Conservation (phyloP, 305 asterid species). For the Fraxinus paxiana region DNA sequence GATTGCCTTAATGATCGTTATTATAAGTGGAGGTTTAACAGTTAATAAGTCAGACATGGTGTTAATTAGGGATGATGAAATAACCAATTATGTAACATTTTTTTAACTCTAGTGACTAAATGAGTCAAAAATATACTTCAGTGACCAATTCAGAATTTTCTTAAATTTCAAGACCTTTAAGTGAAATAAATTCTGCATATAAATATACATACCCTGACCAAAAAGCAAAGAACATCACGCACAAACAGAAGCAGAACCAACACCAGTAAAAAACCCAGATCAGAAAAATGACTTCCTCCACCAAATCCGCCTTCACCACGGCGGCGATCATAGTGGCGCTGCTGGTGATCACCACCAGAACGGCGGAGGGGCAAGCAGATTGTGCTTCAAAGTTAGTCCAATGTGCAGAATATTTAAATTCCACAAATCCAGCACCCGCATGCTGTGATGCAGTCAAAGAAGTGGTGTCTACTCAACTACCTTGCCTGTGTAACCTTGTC, state of each 20-base stretch:
- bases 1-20: background rate
- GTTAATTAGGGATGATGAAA: background rate
- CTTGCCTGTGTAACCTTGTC: constrained; percentile 48
- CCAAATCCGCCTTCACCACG: constrained; percentile 5
- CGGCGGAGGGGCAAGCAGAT: constrained; percentile 30
- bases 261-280: background rate
- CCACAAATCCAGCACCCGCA: constrained; percentile 32
- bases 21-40: background rate
- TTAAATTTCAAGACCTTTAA: background rate
- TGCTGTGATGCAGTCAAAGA: constrained; percentile 41
- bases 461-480: constrained; percentile 39
- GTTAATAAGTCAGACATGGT: background rate
- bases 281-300: constrained; percentile 22
- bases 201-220: background rate
- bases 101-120: background rate
- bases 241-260: background rate
- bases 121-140: background rate
- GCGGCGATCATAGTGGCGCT: constrained; percentile 26
- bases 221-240: background rate
- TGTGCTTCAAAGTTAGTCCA: constrained; percentile 31
- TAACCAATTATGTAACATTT: background rate
- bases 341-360: constrained; percentile 15
- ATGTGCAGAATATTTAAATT: constrained; percentile 35
- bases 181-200: background rate
- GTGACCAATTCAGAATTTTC: background rate